A percentile compares a stretch with the other conserved stretches of the same genome.
Evolutionary conservation across 2,329 filamentous ascomycete species (phyloP).

Genomic region (Cadophora gregata): DNA sequence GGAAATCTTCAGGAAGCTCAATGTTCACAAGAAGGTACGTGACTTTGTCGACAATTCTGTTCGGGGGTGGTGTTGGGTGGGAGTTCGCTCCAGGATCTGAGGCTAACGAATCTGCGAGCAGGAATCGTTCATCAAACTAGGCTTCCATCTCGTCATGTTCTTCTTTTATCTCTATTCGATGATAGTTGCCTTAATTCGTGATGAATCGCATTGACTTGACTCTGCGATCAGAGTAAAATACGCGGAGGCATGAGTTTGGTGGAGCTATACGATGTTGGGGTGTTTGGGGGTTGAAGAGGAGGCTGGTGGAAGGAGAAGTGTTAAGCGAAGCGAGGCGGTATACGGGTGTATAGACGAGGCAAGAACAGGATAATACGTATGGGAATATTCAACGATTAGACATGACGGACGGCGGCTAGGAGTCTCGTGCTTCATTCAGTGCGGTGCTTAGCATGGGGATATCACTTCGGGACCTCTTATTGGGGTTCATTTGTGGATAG

Average conservation of each 20-base stretch:
- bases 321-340: conserved; percentile 23
- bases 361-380: conserved; percentile 36
- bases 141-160: conserved; percentile 99
- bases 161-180: conserved; percentile 97
- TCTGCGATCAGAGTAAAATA: conserved; percentile 37
- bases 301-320: conserved; percentile 13
- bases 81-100: neutral
- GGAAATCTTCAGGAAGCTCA: conserved; percentile 98
- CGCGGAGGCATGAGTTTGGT: conserved; percentile 32
- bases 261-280: conserved; percentile 19
- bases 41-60: too few relatives aligned
- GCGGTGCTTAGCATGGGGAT: conserved; percentile 20
- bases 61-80: neutral
- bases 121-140: conserved; percentile 99
- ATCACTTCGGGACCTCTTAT: conserved; percentile 30
- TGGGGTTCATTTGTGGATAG: conserved; percentile 37
- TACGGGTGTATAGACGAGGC: conserved; percentile 19
- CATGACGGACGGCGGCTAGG: conserved; percentile 32
- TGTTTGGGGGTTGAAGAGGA: conserved; percentile 12
- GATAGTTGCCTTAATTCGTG: conserved; percentile 76
- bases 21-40: conserved; percentile 94
- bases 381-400: conserved; percentile 37
- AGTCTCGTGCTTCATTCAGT: conserved; percentile 35
- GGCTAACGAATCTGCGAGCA: conserved; percentile 46
- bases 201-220: conserved; percentile 78